Evolutionary conservation across 441 rosid genomes (phyloP), one percentile per base, ranked within the genome.

Genomic region (Macaranga tanarius): DNA sequence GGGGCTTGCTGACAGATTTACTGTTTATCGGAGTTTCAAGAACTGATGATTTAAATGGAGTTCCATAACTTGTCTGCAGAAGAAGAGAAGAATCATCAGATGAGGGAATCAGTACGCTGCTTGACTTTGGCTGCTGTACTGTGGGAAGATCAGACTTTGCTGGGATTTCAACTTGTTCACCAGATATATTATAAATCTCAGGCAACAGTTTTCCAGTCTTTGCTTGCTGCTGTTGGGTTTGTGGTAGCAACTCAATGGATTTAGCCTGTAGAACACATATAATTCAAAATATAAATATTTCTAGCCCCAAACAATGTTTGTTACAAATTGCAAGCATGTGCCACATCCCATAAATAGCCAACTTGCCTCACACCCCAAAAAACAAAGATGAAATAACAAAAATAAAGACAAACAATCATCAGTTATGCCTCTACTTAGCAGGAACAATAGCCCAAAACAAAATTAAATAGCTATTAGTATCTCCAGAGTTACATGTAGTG

Each of bases 201-300:
- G 84, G 79, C 69, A 81, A 72, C 74, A 75, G 70, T 64, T 79
- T 84, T 78, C 92, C 92, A 60, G 84, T 67, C 81, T 81, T 88
- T 45, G 87, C 76, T 73, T 80, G 88, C 65, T 89, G 93, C 85
- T 85, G 95, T 76, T 90, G 87, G 20, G 85, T 80, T 62, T 77
- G 88, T 50, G 99, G 93, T 75, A 92, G 86, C 81, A 90, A 76
- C 71, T 84, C 90, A 60, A 90, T 80, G 71, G 89, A 81, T 80
- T 81, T 84, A 65, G 79, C 93, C 99, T 95, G 90, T 82, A 74
- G 38, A 83, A 72, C 34, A 60, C 28, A 28, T 23, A 64, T 19
- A 52, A 6, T 52, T 52, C 23, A 52, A 5, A 34, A 34, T 5
- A 50, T 16, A 52, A 23, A 7, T 48, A 3, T n/a, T 28, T 22